Conservation (phyloP, 805 yeast species). For the Cyberlindnera amylophila region DNA sequence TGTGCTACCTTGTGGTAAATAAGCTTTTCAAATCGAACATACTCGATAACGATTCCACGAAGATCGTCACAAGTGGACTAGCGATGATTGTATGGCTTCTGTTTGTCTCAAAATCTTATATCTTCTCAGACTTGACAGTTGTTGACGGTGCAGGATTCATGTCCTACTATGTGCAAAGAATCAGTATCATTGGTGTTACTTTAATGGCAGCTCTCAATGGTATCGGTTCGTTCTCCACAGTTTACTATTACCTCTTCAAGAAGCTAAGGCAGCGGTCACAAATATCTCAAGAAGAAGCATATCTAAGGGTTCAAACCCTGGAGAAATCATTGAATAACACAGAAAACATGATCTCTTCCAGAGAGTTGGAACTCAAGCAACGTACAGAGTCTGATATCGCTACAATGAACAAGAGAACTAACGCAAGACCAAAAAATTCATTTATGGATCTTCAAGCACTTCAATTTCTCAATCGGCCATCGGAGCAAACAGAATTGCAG, state of each 20-base stretch:
- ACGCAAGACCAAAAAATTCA: slow-evolving; percentile 21
- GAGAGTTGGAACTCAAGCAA: slow-evolving; percentile 13
- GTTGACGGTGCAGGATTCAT: slow-evolving; percentile 11
- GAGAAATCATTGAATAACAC: slow-evolving; percentile 19
- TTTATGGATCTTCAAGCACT: slow-evolving; percentile 19
- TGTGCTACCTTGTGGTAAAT: slow-evolving; percentile 16
- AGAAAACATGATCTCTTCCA: slow-evolving; percentile 19
- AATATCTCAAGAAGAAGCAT: slow-evolving; percentile 5
- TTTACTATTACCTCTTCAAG: slow-evolving; percentile 23
- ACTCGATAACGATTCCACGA: slow-evolving; percentile 10
- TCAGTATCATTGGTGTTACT: slow-evolving; percentile 27
- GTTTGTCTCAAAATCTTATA: slow-evolving; percentile 19
- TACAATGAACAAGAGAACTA: slow-evolving; percentile 18
- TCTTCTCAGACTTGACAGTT: slow-evolving; percentile 20
- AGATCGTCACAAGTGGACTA: slow-evolving; percentile 2
- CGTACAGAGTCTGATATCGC: neutral
- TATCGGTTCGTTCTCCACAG: slow-evolving; percentile 27
- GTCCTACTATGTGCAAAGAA: slow-evolving; percentile 18
- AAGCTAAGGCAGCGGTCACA: slow-evolving; percentile 4
- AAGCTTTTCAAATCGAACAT: slow-evolving; percentile 17
- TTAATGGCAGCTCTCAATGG: slow-evolving; percentile 27
- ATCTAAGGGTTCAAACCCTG: slow-evolving; percentile 11
- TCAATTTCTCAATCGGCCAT: slow-evolving; percentile 6
- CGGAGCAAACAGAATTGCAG: slow-evolving; percentile 3
- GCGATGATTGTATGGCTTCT: slow-evolving; percentile 18